phyloP scores from a whole-genome alignment of 2,329 filamentous ascomycete species.

The Ophiognomonia clavigignenti-juglandacearum region DNA sequence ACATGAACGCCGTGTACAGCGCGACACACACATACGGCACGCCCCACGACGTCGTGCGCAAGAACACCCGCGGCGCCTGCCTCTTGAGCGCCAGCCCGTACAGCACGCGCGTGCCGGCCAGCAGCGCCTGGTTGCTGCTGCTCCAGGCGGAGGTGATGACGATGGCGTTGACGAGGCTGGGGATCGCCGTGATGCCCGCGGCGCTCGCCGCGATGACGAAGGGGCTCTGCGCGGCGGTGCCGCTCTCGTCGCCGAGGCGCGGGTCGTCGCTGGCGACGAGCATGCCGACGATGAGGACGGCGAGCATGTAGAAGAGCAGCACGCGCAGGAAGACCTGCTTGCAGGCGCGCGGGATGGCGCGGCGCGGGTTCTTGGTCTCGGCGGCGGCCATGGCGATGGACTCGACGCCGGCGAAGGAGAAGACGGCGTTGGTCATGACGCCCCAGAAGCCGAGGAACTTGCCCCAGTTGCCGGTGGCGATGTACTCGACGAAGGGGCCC shows the following conservation, averaged over 20 bases:
- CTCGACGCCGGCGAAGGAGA: constrained; percentile 45
- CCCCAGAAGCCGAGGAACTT: constrained; percentile 58
- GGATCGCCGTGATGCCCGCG: constrained; percentile 62
- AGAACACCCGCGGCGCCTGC: constrained; percentile 53
- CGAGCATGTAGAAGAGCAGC: constrained; percentile 39
- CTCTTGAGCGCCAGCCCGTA: constrained; percentile 55
- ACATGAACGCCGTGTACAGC: constrained; percentile 49
- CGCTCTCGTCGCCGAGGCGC: constrained; percentile 39
- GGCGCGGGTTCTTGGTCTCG: constrained; percentile 47
- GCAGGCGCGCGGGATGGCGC: constrained; percentile 43
- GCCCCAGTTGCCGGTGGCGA: constrained; percentile 52
- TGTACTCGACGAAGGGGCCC: constrained; percentile 60
- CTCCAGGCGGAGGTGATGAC: constrained; percentile 70
- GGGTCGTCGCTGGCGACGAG: constrained; percentile 51
- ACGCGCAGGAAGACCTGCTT: constrained; percentile 51
- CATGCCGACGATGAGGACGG: constrained; percentile 53
- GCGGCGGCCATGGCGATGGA: constrained; percentile 50
- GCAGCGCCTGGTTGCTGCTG: constrained; percentile 62
- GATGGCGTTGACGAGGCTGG: constrained; percentile 70
- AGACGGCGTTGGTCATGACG: constrained; percentile 41
- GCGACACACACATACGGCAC: constrained; percentile 54
- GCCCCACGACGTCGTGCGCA: constrained; percentile 45
- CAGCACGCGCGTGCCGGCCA: constrained; percentile 53
- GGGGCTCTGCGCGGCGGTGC: constrained; percentile 47
- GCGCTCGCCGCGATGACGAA: constrained; percentile 69